Evolutionary conservation across 345 rosid genomes (phyloP), one percentile per base, ranked within the genome.

Genomic region (Moricandia moricandioides): DNA sequence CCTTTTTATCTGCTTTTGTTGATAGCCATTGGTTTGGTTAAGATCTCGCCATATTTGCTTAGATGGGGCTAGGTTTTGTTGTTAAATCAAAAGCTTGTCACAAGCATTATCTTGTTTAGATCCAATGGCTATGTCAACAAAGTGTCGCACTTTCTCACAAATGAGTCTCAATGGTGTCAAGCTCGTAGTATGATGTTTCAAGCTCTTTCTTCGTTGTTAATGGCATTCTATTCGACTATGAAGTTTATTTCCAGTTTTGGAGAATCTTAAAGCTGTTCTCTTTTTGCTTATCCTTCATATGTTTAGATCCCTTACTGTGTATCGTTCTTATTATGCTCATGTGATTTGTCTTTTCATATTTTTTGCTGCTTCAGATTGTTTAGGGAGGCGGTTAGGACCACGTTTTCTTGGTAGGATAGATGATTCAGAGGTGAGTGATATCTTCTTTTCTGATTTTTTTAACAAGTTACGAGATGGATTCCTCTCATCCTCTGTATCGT

Each of bases 331-430:
- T 24, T 30, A 21, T 30, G 66, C 4, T 35, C 17, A 57, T 76
- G 11, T 65, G 47, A 45, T 56, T 65, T 11, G 67, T 27, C 37
- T 78, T 24, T 30, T 67, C 62, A 62, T 12, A 16, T 76, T 40
- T 43, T 45, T 6, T 13, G 64, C 34, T 10, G 51, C 54, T 30
- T 55, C 74, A 96, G 99, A 89, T 88, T 96, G 99, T 85, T 87
- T 96, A 81, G 99, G 99, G 67, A 87, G 99, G 85, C 92, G 97
- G 72, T 81, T 89, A 78, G 98, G 99, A 83, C 99, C 99, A 57
- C 91, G 85, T 85, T 82, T 96, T 86, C 92, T 95, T 56, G 88
- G 89, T 49, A 84, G 91, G 76, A 84, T 70, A 78, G 98, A 91
- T 86, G 96, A 88, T 86, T 92, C 98, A 73, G 93, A 79, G 91